Conservation (phyloP, 148 eudicot genomes). For the Agrostemma githago region DNA sequence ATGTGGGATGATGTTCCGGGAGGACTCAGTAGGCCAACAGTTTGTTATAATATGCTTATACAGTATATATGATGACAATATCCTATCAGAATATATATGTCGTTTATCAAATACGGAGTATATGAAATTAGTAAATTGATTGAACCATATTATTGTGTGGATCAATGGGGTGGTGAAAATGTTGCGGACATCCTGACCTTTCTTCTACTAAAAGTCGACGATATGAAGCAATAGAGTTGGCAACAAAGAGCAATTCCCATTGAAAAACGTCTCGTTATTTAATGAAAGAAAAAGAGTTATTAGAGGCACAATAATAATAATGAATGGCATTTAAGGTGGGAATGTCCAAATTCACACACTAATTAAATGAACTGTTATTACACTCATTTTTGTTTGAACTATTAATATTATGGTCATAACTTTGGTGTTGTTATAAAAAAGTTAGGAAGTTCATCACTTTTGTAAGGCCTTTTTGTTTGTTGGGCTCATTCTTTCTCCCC, state of each 20-base stretch:
- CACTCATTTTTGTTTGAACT: neutral
- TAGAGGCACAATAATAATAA: constrained; percentile 20
- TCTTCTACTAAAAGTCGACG: no score
- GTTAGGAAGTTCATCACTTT: constrained; percentile 29
- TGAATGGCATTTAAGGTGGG: constrained; percentile 21
- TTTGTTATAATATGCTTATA: no score
- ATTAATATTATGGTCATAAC: constrained; percentile 18
- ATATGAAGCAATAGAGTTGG: no score
- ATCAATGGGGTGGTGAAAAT: no score
- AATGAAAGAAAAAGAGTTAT: neutral
- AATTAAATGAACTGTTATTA: constrained; percentile 13
- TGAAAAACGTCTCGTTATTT: neutral
- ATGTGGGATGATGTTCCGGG: no score
- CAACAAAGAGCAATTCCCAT: neutral
- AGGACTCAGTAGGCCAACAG: no score
- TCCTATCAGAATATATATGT: no score
- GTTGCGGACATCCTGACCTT: no score
- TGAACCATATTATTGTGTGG: no score
- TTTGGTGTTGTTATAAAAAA: constrained; percentile 29
- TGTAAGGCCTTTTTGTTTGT: constrained; percentile 11
- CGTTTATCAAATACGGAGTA: no score
- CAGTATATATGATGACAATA: no score
- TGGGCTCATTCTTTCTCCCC: neutral
- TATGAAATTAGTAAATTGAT: no score
- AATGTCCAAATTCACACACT: constrained; percentile 8